Percentiles rank a stretch among this genome's conserved stretches.
Evolutionary conservation across 768 basidiomycete genomes (phyloP).

Genomic region (Coprinopsis marcescibilis): DNA sequence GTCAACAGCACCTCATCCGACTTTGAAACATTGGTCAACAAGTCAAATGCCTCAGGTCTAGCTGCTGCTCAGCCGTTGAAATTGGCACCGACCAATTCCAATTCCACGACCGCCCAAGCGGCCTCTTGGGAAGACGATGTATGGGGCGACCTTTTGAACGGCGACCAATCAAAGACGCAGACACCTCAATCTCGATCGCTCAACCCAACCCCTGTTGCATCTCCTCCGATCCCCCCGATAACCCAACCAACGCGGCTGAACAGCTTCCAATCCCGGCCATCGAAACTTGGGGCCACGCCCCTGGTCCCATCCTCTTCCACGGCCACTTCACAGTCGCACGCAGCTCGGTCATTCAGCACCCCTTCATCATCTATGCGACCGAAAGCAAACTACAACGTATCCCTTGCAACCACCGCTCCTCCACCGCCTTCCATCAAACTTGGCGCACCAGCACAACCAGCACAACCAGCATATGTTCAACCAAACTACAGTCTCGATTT

Average conservation of each 20-base stretch:
- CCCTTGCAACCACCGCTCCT: slow-evolving; percentile 16
- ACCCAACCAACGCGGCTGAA: slow-evolving; percentile 10
- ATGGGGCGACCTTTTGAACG: slow-evolving; percentile 74
- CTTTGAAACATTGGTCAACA: slow-evolving; percentile 83
- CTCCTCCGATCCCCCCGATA: slow-evolving; percentile 19
- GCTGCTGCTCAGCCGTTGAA: slow-evolving; percentile 23
- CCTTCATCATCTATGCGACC: slow-evolving; percentile 11
- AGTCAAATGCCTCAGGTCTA: slow-evolving; percentile 25
- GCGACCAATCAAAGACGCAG: slow-evolving; percentile 21
- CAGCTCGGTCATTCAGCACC: slow-evolving; percentile 16
- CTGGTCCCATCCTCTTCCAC: slow-evolving; percentile 15
- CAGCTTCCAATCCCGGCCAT: slow-evolving; percentile 30
- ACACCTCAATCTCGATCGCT: neutral
- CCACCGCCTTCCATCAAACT: slow-evolving; percentile 11
- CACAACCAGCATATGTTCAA: slow-evolving; percentile 10
- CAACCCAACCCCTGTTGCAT: slow-evolving; percentile 9
- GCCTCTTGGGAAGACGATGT: slow-evolving; percentile 75
- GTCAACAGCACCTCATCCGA: slow-evolving; percentile 48
- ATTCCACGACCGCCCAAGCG: slow-evolving; percentile 23
- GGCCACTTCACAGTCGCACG: neutral
- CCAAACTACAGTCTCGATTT: slow-evolving; percentile 60
- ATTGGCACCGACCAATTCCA: slow-evolving; percentile 40
- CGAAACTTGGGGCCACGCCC: slow-evolving; percentile 35
- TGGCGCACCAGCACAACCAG: slow-evolving; percentile 17
- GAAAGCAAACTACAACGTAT: slow-evolving; percentile 26